These are phyloP conservation scores for Ganoderma multipileum DNA, from an alignment of 1,284 basidiomycete genomes.

Conservation along the genomic window DNA sequence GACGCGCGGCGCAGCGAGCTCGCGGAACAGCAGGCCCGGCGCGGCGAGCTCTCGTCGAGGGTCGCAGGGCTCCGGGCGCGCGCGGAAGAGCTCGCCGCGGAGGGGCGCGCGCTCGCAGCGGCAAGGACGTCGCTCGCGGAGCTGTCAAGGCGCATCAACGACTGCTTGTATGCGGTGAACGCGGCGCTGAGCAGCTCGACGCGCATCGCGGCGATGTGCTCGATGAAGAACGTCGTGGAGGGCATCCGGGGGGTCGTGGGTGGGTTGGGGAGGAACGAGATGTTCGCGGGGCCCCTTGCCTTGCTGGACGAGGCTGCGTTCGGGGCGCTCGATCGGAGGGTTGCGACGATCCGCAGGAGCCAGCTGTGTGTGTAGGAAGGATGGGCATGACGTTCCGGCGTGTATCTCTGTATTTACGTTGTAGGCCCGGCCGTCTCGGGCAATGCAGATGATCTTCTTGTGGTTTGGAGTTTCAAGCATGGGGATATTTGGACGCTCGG, in stretches of 20 bases:
- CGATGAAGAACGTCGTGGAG: slow-evolving; percentile 19
- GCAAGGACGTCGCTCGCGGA: slow-evolving; percentile 11
- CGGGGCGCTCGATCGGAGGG: slow-evolving; percentile 5
- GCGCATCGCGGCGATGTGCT: slow-evolving; percentile 9
- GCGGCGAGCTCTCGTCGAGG: neutral
- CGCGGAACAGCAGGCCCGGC: slow-evolving; percentile 1
- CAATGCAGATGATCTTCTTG: no score
- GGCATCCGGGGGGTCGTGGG: slow-evolving; percentile 14
- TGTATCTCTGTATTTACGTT: no score
- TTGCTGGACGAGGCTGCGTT: slow-evolving; percentile 15
- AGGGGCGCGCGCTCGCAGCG: neutral
- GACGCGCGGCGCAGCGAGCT: slow-evolving; percentile 8
- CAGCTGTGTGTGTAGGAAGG: slow-evolving; percentile 4
- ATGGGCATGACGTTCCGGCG: neutral
- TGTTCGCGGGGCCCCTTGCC: slow-evolving; percentile 22
- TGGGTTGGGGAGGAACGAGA: slow-evolving; percentile 10
- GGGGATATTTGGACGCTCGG: no score
- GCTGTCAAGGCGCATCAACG: slow-evolving; percentile 20
- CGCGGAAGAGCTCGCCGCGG: neutral
- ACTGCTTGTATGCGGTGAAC: slow-evolving; percentile 16
- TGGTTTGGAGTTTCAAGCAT: no score
- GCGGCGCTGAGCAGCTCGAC: slow-evolving; percentile 21
- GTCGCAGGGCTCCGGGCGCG: neutral
- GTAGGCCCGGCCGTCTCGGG: no score
- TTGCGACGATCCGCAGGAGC: slow-evolving; percentile 4